Evolutionary conservation across 495 filamentous ascomycete genomes (phyloP).

Genomic region (Podospora bellae-mahoneyi): DNA sequence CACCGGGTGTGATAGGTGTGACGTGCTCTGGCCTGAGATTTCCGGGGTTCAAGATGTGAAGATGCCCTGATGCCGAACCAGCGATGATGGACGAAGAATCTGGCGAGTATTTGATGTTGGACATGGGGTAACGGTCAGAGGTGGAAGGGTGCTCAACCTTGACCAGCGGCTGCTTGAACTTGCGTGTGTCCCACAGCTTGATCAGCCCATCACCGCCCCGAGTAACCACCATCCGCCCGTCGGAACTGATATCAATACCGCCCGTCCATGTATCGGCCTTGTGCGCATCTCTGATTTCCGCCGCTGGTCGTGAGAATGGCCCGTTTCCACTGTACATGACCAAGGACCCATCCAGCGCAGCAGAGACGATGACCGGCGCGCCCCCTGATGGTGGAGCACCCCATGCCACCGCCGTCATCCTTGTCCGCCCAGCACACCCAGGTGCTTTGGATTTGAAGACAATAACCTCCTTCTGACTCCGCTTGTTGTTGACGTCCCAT

Average conservation of each 20-base stretch:
- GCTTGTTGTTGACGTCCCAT: conserved; percentile 88
- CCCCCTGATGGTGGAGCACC: conserved; percentile 72
- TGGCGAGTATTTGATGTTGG: conserved; percentile 86
- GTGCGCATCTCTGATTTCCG: conserved; percentile 84
- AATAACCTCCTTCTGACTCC: conserved; percentile 86
- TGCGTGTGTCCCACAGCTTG: conserved; percentile 93
- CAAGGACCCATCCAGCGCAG: conserved; percentile 84
- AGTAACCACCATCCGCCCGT: conserved; percentile 85
- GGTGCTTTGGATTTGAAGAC: conserved; percentile 86
- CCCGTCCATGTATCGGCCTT: conserved; percentile 83
- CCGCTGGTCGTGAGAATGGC: conserved; percentile 79
- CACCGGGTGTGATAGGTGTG: conserved; percentile 78
- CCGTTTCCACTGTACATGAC: conserved; percentile 91
- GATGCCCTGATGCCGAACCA: conserved; percentile 78
- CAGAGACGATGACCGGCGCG: conserved; percentile 74
- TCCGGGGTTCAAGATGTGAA: conserved; percentile 90
- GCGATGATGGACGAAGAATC: conserved; percentile 78
- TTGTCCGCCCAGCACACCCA: conserved; percentile 82
- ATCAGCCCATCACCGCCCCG: conserved; percentile 81
- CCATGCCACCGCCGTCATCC: conserved; percentile 93
- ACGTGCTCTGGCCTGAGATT: conserved; percentile 80
- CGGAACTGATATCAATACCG: conserved; percentile 84
- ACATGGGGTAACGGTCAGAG: conserved; percentile 74
- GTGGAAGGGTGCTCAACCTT: conserved; percentile 77
- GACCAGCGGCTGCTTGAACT: conserved; percentile 84